Conservation (phyloP, 768 basidiomycete species). For the Sarcomyxa edulis region DNA sequence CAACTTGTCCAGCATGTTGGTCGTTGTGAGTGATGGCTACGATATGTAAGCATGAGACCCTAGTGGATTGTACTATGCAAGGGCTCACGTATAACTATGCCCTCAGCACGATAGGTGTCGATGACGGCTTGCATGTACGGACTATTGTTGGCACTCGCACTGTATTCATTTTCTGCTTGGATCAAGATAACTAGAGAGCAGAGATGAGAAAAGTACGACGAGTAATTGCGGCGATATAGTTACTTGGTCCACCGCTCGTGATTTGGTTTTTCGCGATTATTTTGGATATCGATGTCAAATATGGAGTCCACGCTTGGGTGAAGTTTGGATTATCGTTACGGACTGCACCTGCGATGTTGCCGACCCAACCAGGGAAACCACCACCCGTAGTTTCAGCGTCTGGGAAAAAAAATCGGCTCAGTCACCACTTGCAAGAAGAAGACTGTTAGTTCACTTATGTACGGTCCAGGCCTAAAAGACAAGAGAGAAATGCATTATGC, state of each 20-base stretch:
- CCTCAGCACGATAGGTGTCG: constrained; percentile 37
- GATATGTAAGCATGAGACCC: background rate
- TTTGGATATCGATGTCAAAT: constrained; percentile 44
- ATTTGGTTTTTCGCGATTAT: constrained; percentile 52
- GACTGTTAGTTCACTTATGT: no score
- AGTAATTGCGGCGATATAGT: background rate
- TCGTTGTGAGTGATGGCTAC: constrained; percentile 46
- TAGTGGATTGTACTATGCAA: background rate
- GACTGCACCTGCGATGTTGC: constrained; percentile 43
- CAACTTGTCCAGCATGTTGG: constrained; percentile 39
- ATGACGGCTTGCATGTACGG: constrained; percentile 48
- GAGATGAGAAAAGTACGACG: background rate
- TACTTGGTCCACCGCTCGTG: constrained; percentile 54
- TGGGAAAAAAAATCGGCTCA: no score
- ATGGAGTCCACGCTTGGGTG: constrained; percentile 50
- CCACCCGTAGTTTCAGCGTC: constrained; percentile 51
- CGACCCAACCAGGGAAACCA: constrained; percentile 57
- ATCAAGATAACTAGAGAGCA: constrained; percentile 35
- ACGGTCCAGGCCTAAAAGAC: constrained; percentile 39
- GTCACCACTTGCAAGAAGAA: no score
- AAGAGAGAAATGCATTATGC: background rate
- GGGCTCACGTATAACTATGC: constrained; percentile 40
- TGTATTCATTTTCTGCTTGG: constrained; percentile 56
- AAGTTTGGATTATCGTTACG: constrained; percentile 47
- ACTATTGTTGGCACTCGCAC: constrained; percentile 32